Conservation (phyloP, 768 basidiomycete species). For the Lactarius trivialis region DNA sequence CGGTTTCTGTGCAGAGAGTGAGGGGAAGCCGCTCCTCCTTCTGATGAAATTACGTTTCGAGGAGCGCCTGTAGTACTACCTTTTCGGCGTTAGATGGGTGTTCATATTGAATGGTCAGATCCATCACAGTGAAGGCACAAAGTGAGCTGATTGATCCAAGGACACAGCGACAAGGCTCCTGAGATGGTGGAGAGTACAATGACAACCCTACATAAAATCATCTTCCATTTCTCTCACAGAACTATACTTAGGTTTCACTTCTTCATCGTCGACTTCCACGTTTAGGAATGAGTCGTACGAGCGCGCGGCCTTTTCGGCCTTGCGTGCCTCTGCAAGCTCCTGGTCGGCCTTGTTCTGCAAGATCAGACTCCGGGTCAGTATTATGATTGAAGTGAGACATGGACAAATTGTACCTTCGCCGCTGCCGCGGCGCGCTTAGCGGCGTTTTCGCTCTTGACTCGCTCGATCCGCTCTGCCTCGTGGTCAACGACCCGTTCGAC, state of each 20-base stretch:
- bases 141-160: not conserved
- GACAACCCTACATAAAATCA: slow-evolving; percentile 65
- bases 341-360: slow-evolving; percentile 70
- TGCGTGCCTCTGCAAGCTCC: slow-evolving; percentile 67
- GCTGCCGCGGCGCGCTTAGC: slow-evolving; percentile 53
- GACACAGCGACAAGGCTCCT: not conserved
- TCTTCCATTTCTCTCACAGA: slow-evolving; percentile 76
- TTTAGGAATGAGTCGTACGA: slow-evolving; percentile 80
- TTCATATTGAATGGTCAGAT: not conserved
- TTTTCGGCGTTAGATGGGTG: not conserved
- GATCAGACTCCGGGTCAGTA: not conserved
- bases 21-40: not conserved
- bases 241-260: slow-evolving; percentile 39
- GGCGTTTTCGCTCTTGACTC: slow-evolving; percentile 71
- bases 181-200: not conserved
- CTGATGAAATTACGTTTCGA: not conserved
- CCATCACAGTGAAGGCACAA: not conserved
- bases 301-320: slow-evolving; percentile 81
- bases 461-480: slow-evolving; percentile 78
- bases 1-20: no score
- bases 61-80: not conserved
- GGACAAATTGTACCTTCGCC: slow-evolving; percentile 49
- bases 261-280: slow-evolving; percentile 48
- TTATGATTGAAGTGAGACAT: not conserved
- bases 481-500: slow-evolving; percentile 80